phyloP scores from a whole-genome alignment of 1,284 basidiomycete genomes.

The Trichosporon faecale region DNA sequence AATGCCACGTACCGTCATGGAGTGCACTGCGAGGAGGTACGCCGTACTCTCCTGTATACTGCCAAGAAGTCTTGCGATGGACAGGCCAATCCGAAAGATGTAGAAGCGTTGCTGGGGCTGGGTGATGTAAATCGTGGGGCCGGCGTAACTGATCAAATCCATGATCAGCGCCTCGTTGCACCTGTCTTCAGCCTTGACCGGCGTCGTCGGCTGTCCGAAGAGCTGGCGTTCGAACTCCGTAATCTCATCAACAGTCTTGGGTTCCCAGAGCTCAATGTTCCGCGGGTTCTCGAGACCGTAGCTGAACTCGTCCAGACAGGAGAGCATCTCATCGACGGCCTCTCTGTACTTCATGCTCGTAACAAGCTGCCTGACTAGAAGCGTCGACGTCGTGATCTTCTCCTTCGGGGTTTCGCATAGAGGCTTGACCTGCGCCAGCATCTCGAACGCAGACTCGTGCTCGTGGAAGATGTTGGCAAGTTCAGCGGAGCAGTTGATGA shows the following conservation, averaged over 20 bases:
- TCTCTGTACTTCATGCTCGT: slow-evolving; percentile 19
- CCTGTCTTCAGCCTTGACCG: slow-evolving; percentile 12
- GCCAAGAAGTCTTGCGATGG: slow-evolving; percentile 23
- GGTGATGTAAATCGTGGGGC: slow-evolving; percentile 32
- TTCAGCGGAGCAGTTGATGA: slow-evolving; percentile 26
- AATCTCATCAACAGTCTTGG: slow-evolving; percentile 24
- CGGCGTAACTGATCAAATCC: slow-evolving; percentile 33
- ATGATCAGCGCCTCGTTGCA: slow-evolving; percentile 27
- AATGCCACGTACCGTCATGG: slow-evolving; percentile 20
- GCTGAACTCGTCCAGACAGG: slow-evolving; percentile 25
- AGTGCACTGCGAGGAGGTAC: slow-evolving; percentile 28
- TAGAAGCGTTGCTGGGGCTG: slow-evolving; percentile 20
- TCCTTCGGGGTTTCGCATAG: slow-evolving; percentile 26
- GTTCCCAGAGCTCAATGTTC: slow-evolving; percentile 18
- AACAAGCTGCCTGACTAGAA: slow-evolving; percentile 30
- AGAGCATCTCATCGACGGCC: slow-evolving; percentile 24
- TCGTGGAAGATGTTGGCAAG: slow-evolving; percentile 30
- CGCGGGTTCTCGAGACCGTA: slow-evolving; percentile 26
- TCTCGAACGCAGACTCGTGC: slow-evolving; percentile 22
- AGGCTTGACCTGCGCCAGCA: slow-evolving; percentile 24
- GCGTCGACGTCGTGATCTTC: slow-evolving; percentile 27
- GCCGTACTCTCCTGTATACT: slow-evolving; percentile 26
- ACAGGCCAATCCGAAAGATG: slow-evolving; percentile 29
- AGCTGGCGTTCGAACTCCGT: slow-evolving; percentile 13
- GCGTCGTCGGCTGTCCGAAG: neutral